phyloP scores from a whole-genome alignment of 225 moss, liverwort and hornwort species.

The Anthoceros angustus region DNA sequence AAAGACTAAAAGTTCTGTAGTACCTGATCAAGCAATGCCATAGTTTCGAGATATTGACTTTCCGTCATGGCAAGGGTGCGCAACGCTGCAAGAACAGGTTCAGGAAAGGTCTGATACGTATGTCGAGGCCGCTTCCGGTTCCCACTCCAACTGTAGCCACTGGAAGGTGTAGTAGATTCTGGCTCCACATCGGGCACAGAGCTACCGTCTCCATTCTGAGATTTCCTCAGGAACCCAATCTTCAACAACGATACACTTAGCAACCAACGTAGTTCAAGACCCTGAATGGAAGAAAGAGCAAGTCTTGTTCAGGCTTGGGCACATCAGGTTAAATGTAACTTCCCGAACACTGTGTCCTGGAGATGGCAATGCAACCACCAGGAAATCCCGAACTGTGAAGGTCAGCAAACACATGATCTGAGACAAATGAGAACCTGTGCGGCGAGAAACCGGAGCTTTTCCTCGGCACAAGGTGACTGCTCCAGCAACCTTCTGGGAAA shows the following conservation, averaged over 20 bases:
- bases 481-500: constrained; percentile 46
- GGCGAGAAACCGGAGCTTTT: constrained; percentile 58
- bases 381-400: neutral
- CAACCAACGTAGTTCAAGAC: neutral
- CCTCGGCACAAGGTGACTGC: constrained; percentile 35
- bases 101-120: constrained; percentile 53
- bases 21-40: constrained; percentile 59
- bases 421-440: constrained; percentile 24
- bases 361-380: no score
- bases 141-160: constrained; percentile 52
- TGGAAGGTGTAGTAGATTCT: neutral
- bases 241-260: neutral
- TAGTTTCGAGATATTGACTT: constrained; percentile 36
- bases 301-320: no score
- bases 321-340: no score
- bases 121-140: constrained; percentile 30
- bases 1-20: constrained; percentile 2
- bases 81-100: constrained; percentile 49
- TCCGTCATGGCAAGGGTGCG: constrained; percentile 66
- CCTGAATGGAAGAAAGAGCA: neutral
- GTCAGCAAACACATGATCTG: neutral
- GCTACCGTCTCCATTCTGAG: constrained; percentile 10
- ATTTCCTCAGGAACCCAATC: neutral
- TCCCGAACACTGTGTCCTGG: no score
- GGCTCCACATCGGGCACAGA: constrained; percentile 10